Evolutionary conservation across 805 yeast species (phyloP).

Genomic region (Teunomyces stri): DNA sequence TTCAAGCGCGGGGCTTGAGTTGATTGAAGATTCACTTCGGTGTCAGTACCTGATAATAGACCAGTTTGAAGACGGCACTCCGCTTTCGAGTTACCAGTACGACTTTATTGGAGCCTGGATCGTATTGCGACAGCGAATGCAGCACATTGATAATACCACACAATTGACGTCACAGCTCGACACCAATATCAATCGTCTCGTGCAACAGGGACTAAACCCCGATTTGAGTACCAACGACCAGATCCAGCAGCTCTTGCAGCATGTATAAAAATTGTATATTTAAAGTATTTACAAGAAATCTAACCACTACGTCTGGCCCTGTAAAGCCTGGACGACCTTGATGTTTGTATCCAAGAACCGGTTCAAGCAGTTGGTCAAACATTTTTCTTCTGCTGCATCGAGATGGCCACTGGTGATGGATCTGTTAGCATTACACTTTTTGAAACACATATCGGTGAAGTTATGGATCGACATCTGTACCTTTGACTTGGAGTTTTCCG

Average conservation of each 20-base stretch:
- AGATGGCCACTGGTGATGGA: constrained; percentile 49
- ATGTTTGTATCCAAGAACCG: constrained; percentile 86
- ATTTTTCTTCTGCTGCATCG: constrained; percentile 59
- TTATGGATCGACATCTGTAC: constrained; percentile 83
- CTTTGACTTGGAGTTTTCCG: constrained; percentile 83
- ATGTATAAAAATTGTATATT: neutral
- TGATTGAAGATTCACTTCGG: constrained; percentile 17
- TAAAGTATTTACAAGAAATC: neutral
- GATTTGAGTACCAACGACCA: neutral
- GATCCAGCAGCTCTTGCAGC: neutral
- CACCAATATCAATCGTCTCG: neutral
- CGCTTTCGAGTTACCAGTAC: constrained; percentile 25
- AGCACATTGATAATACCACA: neutral
- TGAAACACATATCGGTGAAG: constrained; percentile 89
- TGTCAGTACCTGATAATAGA: constrained; percentile 22
- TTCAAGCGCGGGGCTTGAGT: constrained; percentile 12
- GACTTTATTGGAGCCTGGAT: constrained; percentile 40
- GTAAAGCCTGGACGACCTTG: constrained; percentile 64
- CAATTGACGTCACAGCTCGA: neutral
- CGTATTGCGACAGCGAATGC: constrained; percentile 15
- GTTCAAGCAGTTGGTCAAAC: constrained; percentile 79
- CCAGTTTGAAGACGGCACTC: constrained; percentile 8
- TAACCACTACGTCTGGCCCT: constrained; percentile 17
- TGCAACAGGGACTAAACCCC: neutral
- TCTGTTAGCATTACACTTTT: constrained; percentile 63